Evolutionary conservation across 139 green algal species (phyloP).

Genomic region (Chlamydomonas incerta): DNA sequence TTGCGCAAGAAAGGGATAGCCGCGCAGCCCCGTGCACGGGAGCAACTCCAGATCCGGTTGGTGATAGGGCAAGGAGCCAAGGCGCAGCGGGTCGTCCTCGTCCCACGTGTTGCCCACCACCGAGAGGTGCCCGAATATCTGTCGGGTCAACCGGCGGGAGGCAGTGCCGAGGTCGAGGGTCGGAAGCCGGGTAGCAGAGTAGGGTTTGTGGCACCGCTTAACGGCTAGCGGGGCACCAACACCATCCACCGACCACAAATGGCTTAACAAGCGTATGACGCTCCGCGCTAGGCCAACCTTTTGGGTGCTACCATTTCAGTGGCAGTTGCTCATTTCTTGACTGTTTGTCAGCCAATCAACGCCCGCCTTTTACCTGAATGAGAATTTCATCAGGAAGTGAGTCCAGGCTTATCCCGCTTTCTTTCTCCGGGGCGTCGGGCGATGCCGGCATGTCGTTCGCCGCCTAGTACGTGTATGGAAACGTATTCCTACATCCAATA

Average conservation of each 20-base stretch:
- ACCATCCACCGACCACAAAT: too few species aligned
- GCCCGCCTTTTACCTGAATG: constrained; percentile 50
- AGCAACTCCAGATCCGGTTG: constrained; percentile 46
- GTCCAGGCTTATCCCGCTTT: constrained; percentile 7
- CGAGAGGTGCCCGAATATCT: constrained; percentile 34
- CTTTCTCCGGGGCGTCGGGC: too few species aligned
- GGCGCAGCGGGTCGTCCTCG: constrained; percentile 36
- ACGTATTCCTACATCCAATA: too few species aligned
- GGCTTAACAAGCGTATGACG: too few species aligned
- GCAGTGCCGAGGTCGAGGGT: background rate
- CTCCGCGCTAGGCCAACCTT: too few species aligned
- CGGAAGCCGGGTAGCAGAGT: background rate
- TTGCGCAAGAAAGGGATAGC: constrained; percentile 74
- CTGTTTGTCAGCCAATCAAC: too few species aligned
- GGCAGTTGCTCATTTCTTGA: background rate
- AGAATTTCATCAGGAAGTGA: constrained; percentile 50
- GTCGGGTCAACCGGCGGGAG: background rate
- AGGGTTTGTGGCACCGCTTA: background rate
- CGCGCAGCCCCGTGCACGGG: constrained; percentile 63
- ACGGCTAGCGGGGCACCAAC: too few species aligned
- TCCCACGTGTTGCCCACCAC: constrained; percentile 26
- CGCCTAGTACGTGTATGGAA: too few species aligned
- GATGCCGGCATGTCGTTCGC: too few species aligned
- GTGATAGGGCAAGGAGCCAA: constrained; percentile 33
- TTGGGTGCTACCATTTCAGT: too few species aligned